Evolutionary conservation across 306 rosid genomes (phyloP), one percentile per base, ranked within the genome.

Genomic region (Fagus sylvatica): DNA sequence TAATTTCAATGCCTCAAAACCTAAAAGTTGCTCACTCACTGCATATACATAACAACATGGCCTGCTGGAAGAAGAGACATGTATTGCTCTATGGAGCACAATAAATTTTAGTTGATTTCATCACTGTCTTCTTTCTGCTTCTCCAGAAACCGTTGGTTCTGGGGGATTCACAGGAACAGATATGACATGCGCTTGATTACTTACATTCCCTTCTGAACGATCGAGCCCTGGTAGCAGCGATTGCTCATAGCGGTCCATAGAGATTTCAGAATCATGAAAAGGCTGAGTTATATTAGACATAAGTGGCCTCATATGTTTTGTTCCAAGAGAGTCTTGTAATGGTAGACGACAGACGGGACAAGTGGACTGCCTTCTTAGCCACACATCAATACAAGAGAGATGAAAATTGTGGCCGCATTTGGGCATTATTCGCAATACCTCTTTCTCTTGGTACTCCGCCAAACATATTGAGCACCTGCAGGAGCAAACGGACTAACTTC

Each of bases 401-500:
- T 95, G 98, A 78, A 92, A 95, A 55, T 73, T 88, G 86, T 95
- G 98, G 57, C 97, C 93, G 83, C 98, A 95, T 79, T 92, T 87
- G 1, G 98, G 98, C 90, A 95, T 92, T 75, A 92, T 92, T 57
- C 98, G 82, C 74, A 95, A 33, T 11, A 92, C 62, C 73, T 95
- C 98, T 80, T 86, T 89, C 82, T 92, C 98, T 84, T 91, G 91
- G 83, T 95, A 95, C 28, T 95, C 98, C 5, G 87, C 86, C 80
- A 95, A 85, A 82, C 98, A 95, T 80, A 95, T 95, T 83, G 96
- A 90, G 80, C 98, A 95, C 86, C 98, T 95, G 88, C 80, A 76
- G 41, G 46, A 74, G 28, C 73, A 85, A 74, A 75, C 1, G 5
- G 37, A 72, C 22, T 53, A 17, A 32, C 39, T 43, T 59, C 49